A percentile compares a stretch with the other conserved stretches of the same genome.
Conservation (phyloP, 1,139 yeast species). For the Saccharomycopsis crataegensis region DNA sequence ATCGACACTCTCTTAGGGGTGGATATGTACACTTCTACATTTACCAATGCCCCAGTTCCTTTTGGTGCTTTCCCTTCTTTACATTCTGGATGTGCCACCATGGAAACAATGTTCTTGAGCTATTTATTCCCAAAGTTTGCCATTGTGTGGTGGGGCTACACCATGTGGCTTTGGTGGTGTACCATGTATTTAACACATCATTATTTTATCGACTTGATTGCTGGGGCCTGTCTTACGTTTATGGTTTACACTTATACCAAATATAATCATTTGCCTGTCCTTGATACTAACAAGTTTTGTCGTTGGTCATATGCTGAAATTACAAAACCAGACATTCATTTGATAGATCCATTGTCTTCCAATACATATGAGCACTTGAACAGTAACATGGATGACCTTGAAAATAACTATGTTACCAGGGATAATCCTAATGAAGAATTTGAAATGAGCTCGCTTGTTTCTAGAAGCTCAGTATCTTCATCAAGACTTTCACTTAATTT, state of each 20-base stretch:
- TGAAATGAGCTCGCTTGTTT: slow-evolving; percentile 16
- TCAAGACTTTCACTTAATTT: slow-evolving; percentile 4
- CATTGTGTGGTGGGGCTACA: slow-evolving; percentile 64
- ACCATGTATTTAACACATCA: slow-evolving; percentile 97
- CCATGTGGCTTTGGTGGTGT: slow-evolving; percentile 95
- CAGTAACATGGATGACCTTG: slow-evolving; percentile 5
- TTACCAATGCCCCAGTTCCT: slow-evolving; percentile 82
- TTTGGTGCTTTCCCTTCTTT: slow-evolving; percentile 98
- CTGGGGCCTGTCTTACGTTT: slow-evolving; percentile 76
- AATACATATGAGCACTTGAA: slow-evolving; percentile 1
- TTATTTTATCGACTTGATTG: slow-evolving; percentile 85
- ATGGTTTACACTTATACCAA: slow-evolving; percentile 67
- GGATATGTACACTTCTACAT: slow-evolving; percentile 81
- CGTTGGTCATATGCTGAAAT: slow-evolving; percentile 71
- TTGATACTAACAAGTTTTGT: slow-evolving; percentile 55
- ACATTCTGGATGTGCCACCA: slow-evolving; percentile 88
- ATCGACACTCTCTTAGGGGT: slow-evolving; percentile 77
- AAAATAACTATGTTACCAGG: slow-evolving; percentile 1
- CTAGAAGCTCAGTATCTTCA: slow-evolving; percentile 9
- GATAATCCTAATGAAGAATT: slow-evolving; percentile 11
- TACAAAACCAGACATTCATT: slow-evolving; percentile 27
- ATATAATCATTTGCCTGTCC: slow-evolving; percentile 66
- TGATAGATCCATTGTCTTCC: slow-evolving; percentile 30
- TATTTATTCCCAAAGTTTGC: slow-evolving; percentile 71
- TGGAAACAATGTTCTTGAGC: slow-evolving; percentile 81